Evolutionary conservation across 371 early-diverging fungal species (phyloP).

Genomic region (Mucor velutinosus): DNA sequence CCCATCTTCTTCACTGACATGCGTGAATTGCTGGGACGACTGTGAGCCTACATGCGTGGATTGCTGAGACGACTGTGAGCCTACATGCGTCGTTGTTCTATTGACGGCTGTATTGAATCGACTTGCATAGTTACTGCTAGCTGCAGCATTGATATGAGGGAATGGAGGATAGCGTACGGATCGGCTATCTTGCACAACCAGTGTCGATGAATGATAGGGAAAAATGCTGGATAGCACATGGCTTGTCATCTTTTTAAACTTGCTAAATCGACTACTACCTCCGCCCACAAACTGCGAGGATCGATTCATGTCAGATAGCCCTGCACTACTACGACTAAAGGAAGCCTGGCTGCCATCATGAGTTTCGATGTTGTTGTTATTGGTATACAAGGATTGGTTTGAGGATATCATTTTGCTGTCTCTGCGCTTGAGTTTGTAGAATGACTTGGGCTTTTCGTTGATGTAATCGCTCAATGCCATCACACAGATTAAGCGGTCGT

Average conservation of each 20-base stretch:
- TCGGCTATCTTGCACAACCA: slow-evolving; percentile 19
- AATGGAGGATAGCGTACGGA: slow-evolving; percentile 17
- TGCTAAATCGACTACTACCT: slow-evolving; percentile 15
- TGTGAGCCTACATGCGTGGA: not conserved
- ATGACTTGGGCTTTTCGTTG: slow-evolving; percentile 20
- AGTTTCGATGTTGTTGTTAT: not conserved
- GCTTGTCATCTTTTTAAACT: slow-evolving; percentile 27
- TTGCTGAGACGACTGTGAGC: slow-evolving; percentile 9
- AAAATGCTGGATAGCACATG: slow-evolving; percentile 27
- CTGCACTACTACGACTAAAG: slow-evolving; percentile 17
- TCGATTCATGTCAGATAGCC: slow-evolving; percentile 19
- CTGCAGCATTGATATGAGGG: slow-evolving; percentile 9
- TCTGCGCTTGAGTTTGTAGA: slow-evolving; percentile 22
- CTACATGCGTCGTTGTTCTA: not conserved
- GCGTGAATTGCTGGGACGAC: slow-evolving; percentile 3
- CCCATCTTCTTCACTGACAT: slow-evolving; percentile 2
- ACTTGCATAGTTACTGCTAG: not conserved
- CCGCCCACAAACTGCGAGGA: slow-evolving; percentile 13
- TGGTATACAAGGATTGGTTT: slow-evolving; percentile 9
- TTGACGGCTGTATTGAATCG: slow-evolving; percentile 2
- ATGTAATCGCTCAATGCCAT: slow-evolving; percentile 40
- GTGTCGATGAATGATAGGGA: slow-evolving; percentile 25
- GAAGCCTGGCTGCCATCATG: slow-evolving; percentile 21
- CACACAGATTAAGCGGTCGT: slow-evolving; percentile 37
- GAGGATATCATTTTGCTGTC: slow-evolving; percentile 23